Base-by-base conservation (phyloP, 2,329 filamentous ascomycete genomes). In the Aureobasidium sp. region DNA sequence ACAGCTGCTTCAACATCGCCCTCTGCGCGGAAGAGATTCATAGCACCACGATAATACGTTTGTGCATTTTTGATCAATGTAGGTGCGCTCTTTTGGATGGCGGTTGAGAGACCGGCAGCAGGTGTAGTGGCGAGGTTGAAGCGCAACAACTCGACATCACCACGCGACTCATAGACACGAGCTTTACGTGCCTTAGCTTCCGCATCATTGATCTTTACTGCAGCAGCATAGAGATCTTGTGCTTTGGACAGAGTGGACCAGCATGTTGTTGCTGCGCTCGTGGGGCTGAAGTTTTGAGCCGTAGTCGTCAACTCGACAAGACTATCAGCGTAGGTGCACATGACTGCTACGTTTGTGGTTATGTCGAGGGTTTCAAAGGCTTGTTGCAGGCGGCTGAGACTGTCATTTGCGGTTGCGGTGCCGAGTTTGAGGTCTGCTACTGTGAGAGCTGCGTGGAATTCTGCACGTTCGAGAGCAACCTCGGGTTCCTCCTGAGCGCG, bases 271-370 rank as follows among this genome's bases (percentile, higher is more conserved):
- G 64, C 65, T 37, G 50, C 29, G 17, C 44, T 36, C 3, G 57
- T 34, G 3, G 41, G 39, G 20, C 41, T 46, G 48, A 61, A 61
- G 39, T 36, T 46, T 36, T 53, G 59, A 2, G 60, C 27, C 2
- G 51, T 55, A 20, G 29, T 48, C 27, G 82, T 81, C 65, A 84
- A 79, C 13, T 79, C 75, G 15, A 81, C 74, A 15, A 86, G 76
- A 2, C 83, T 79, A 61, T 85, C 82, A 6, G 83, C 83, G 68
- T 83, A 80, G 47, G 77, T 79, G 63, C 80, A 81, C 9, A 84
- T 75, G 17, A 76, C 77, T 63, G 79, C 78, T 1, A 79, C 78
- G 42, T 80, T 76, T 23, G 70, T 68, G 0, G 76, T 64, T 39
- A 69, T 65, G 41, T 68, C 63, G 64, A 78, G 67, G 10, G 68